phyloP scores from a whole-genome alignment of 1,284 basidiomycete genomes.

The Malassezia yamatoensis region DNA sequence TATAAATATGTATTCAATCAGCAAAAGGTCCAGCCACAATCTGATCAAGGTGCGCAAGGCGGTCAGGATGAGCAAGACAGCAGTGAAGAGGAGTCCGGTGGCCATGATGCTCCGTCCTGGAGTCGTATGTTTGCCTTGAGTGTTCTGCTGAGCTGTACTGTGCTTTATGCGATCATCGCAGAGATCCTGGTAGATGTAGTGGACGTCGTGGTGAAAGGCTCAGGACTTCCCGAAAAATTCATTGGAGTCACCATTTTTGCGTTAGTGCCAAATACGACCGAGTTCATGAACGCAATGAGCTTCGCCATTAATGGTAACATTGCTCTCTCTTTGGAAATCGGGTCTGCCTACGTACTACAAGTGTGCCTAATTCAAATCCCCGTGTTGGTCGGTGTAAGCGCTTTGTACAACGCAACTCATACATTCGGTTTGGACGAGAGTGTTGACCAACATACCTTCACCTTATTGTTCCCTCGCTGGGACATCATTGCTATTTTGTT shows the following conservation, averaged over 20 bases:
- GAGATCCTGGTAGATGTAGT: slow-evolving; percentile 92
- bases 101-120: slow-evolving; percentile 81
- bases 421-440: slow-evolving; percentile 2
- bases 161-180: slow-evolving; percentile 88
- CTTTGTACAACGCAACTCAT: slow-evolving; percentile 79
- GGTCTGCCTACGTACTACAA: slow-evolving; percentile 94
- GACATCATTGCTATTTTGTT: slow-evolving; percentile 86
- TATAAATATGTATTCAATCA: slow-evolving; percentile 17
- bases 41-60: slow-evolving; percentile 18
- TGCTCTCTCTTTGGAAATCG: slow-evolving; percentile 90
- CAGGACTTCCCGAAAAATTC: slow-evolving; percentile 93
- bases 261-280: slow-evolving; percentile 94
- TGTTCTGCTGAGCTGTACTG: slow-evolving; percentile 59
- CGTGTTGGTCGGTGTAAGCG: slow-evolving; percentile 96
- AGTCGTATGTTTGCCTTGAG: slow-evolving; percentile 31
- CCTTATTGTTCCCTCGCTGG: slow-evolving; percentile 91
- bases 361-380: slow-evolving; percentile 96
- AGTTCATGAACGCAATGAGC: slow-evolving; percentile 99
- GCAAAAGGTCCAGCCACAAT: slow-evolving; percentile 12
- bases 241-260: slow-evolving; percentile 93
- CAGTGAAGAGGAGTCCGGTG: slow-evolving; percentile 56
- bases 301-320: slow-evolving; percentile 97
- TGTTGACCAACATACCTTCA: slow-evolving; percentile 32
- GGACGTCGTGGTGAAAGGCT: slow-evolving; percentile 83
- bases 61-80: slow-evolving; percentile 29